Evolutionary conservation across 441 rosid species (phyloP), one percentile per base, ranked within the genome.

Genomic region (Erodium trifolium): DNA sequence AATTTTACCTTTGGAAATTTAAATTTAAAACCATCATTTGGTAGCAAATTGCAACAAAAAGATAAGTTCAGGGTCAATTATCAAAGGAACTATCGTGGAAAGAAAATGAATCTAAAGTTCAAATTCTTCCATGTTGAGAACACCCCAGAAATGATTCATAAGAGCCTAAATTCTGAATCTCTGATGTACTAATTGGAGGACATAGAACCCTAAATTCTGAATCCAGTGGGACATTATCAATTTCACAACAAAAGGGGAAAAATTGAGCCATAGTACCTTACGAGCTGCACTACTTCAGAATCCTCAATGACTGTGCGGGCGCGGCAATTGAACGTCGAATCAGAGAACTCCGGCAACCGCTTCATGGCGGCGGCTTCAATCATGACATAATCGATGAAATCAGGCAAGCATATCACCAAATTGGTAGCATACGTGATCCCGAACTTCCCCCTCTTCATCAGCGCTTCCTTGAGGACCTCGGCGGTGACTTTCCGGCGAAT

Each of bases 321-420:
- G 49, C 95, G 82, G 64, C 74, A 72, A 67, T 88, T 84, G 63
- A 91, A 91, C 9, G 86, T 82, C 1, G 78, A 82, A 34, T 71
- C 55, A 27, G 77, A 68, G 71, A 73, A 93, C 70, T 86, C 88
- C 23, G 87, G 87, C 64, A 70, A 60, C 49, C 68, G 82, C 80
- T 89, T 88, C 86, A 91, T 70, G 10, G 87, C 78, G n/a, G 94
- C 97, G 16, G 97, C 96, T 72, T 89, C 82, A 31, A 91, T 83
- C 96, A 93, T 87, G 39, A 87, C 82, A 67, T 82, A 76, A 71
- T 89, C 98, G 49, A 89, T 75, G 69, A 87, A 93, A 35, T 76
- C 85, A 51, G 81, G 75, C 75, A 90, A 70, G 70, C 83, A 78
- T 45, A 70, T 72, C 12, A 81, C 82, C 76, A 93, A 79, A 80